A percentile compares a stretch with the other conserved stretches of the same genome.
phyloP scores from a whole-genome alignment of 768 basidiomycete species.

The Suillus spraguei region DNA sequence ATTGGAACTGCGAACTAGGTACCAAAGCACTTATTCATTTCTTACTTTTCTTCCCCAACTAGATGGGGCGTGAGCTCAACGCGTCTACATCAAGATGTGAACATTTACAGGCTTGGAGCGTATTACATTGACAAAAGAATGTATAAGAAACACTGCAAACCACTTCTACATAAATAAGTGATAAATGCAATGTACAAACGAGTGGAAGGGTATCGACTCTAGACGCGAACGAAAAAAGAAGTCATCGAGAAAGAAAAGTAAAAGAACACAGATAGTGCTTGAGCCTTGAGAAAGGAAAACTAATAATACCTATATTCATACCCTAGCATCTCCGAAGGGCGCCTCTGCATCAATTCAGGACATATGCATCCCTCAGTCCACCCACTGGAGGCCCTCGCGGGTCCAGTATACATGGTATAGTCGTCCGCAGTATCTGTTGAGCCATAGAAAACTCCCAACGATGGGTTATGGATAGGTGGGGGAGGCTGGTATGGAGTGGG shows the following conservation, averaged over 20 bases:
- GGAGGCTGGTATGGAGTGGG: neutral
- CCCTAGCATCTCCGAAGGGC: neutral
- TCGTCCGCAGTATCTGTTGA: neutral
- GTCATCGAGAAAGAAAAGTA: neutral
- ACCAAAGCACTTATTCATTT: too few species aligned
- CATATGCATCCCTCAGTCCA: constrained; percentile 4
- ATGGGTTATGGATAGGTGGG: neutral
- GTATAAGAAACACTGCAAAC: neutral
- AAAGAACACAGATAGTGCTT: neutral
- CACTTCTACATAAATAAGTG: neutral
- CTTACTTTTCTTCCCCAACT: too few species aligned
- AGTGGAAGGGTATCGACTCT: neutral
- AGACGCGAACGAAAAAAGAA: neutral
- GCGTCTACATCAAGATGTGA: too few species aligned
- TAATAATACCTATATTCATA: neutral
- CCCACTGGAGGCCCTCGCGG: neutral
- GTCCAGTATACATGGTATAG: neutral
- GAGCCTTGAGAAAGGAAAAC: neutral
- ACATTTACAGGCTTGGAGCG: too few species aligned
- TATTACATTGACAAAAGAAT: neutral
- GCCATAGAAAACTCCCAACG: neutral
- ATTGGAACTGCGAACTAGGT: too few species aligned
- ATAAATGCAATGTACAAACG: neutral
- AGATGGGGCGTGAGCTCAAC: too few species aligned
- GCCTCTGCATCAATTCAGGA: neutral